Evolutionary conservation across 352 stramenopile genomes (phyloP).

Genomic region (Phytopythium vexans): DNA sequence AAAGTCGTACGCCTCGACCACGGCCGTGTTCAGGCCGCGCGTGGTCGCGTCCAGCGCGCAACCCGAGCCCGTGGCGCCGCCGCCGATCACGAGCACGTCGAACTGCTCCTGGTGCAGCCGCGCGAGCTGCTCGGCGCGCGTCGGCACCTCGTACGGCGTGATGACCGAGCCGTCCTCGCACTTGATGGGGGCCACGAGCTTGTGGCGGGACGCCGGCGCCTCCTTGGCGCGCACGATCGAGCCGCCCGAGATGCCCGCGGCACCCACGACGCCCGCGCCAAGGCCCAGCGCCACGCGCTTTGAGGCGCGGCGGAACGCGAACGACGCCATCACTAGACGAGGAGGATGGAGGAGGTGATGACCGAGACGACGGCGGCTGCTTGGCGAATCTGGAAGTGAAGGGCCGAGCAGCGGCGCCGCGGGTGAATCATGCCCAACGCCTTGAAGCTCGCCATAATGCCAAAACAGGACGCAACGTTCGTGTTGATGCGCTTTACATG

Average conservation of each 20-base stretch:
- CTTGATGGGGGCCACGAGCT: slow-evolving; percentile 68
- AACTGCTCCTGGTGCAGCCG: slow-evolving; percentile 89
- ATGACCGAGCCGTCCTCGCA: slow-evolving; percentile 85
- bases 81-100: slow-evolving; percentile 93
- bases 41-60: slow-evolving; percentile 89
- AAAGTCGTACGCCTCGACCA: slow-evolving; percentile 93
- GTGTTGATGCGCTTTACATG: too few relatives aligned
- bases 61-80: slow-evolving; percentile 90
- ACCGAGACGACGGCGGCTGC: slow-evolving; percentile 8
- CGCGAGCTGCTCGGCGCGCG: slow-evolving; percentile 61
- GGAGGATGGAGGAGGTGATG: slow-evolving; percentile 1
- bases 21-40: slow-evolving; percentile 90
- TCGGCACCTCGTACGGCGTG: slow-evolving; percentile 78
- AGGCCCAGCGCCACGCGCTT: slow-evolving; percentile 55
- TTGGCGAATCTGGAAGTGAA: slow-evolving; percentile 39
- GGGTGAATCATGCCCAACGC: too few relatives aligned
- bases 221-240: slow-evolving; percentile 78
- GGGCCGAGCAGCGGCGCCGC: too few relatives aligned
- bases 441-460: too few relatives aligned
- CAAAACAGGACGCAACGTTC: too few relatives aligned
- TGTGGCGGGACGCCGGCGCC: slow-evolving; percentile 22
- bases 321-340: slow-evolving; percentile 42
- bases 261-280: slow-evolving; percentile 39
- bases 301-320: slow-evolving; percentile 50
- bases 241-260: slow-evolving; percentile 49